Evolutionary conservation across 257 asterid genomes (phyloP), one percentile per base, ranked within the genome.

Genomic region (Cynanchum wilfordii): DNA sequence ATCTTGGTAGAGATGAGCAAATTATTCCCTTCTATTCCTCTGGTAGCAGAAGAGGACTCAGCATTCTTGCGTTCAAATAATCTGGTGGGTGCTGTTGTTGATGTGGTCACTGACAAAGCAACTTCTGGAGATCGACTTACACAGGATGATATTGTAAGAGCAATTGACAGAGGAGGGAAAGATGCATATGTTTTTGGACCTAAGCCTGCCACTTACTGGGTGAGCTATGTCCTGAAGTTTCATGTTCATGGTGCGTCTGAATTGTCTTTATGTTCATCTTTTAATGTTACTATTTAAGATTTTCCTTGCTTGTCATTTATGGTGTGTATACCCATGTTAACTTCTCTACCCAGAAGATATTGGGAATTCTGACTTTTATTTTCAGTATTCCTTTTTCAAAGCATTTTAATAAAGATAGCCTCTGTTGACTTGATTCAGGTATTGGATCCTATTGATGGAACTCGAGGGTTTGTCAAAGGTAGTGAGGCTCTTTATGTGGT

Each of bases 21-120:
- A 73, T 82, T 83, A 19, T 94, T 88, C 82, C 98, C 98, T 71
- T 83, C 89, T 15, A 94, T 88, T 70, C 97, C 98, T 27, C 73
- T 94, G 88, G 96, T 94, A 66, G 98, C 98, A 5, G 97, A 94
- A 82, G 98, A 94, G 86, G 98, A 94, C 78, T 94, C 97, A 0
- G 86, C 87, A 27, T 94, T 86, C 52, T 79, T 94, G 77, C 89
- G 90, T 70, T 82, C 87, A 69, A 94, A 89, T 79, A 87, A 91
- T 87, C 87, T 94, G 38, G 95, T 69, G 10, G 84, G 74, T 77
- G 90, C 92, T 73, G 96, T 94, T 72, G 77, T 83, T 71, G 82
- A 83, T 67, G 91, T 82, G 67, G 95, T 91, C 38, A 73, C 75
- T 59, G 87, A 78, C 73, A 88, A 81, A 72, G 78, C 88, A 47